These are phyloP conservation scores for Abrus pulchellus DNA, from an alignment of 306 rosid species.

Conservation along the genomic window DNA sequence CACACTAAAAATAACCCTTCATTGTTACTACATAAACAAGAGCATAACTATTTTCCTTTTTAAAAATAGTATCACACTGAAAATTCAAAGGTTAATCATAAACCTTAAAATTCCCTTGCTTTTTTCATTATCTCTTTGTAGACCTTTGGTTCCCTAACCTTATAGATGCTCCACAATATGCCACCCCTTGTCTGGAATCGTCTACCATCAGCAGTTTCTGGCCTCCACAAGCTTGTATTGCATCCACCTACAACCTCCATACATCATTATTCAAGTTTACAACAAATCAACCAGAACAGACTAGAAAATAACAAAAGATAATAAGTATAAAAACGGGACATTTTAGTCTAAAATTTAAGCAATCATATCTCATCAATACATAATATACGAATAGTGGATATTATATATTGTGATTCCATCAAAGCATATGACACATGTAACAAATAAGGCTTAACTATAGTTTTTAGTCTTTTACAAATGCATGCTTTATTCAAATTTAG, in stretches of 20 bases:
- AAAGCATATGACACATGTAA: too few species aligned
- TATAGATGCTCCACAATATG: too few species aligned
- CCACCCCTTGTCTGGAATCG: slow-evolving; percentile 88
- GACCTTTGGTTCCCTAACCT: slow-evolving; percentile 72
- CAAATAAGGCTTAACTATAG: too few species aligned
- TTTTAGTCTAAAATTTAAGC: slow-evolving; percentile 14
- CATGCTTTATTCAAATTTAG: too few species aligned
- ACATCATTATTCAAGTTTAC: slow-evolving; percentile 33
- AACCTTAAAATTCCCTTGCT: slow-evolving; percentile 90
- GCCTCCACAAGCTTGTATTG: slow-evolving; percentile 84
- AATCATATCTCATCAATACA: not conserved
- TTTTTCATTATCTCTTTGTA: slow-evolving; percentile 89
- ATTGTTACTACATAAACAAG: slow-evolving; percentile 9
- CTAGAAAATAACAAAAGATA: not conserved
- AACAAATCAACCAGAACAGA: slow-evolving; percentile 25
- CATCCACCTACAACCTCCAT: slow-evolving; percentile 67
- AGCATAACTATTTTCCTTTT: not conserved
- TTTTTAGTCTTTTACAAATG: too few species aligned
- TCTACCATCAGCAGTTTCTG: slow-evolving; percentile 83
- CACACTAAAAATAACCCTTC: not conserved
- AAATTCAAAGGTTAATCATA: slow-evolving; percentile 16
- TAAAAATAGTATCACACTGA: not conserved
- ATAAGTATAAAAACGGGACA: too few species aligned
- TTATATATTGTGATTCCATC: too few species aligned
- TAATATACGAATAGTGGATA: slow-evolving; percentile 2